Evolutionary conservation across 805 yeast species (phyloP).

Genomic region (Candida nonsorbophila): DNA sequence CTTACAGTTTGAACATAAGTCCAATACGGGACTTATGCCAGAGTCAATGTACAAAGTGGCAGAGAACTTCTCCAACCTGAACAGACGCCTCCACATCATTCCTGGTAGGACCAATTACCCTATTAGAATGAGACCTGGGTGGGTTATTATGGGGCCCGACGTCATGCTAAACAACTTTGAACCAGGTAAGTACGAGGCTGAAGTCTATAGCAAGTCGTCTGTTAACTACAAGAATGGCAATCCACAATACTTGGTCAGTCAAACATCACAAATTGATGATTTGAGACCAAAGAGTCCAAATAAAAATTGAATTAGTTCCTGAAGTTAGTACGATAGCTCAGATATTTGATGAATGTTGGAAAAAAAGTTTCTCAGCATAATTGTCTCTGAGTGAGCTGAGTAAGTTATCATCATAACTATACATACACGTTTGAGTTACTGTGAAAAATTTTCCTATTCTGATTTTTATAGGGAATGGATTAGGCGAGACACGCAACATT

Average conservation of each 20-base stretch:
- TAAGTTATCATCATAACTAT: conserved; percentile 46
- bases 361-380: conserved; percentile 47
- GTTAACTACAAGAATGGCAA: conserved; percentile 29
- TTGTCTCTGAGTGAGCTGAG: conserved; percentile 55
- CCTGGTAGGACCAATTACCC: conserved; percentile 64
- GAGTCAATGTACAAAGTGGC: conserved; percentile 73
- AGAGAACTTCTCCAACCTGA: conserved; percentile 83
- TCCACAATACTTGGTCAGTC: conserved; percentile 53
- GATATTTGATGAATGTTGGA: conserved; percentile 46
- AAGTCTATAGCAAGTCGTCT: conserved; percentile 25
- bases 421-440: neutral
- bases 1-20: conserved; percentile 55
- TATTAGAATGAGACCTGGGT: conserved; percentile 70
- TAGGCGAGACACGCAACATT: no score
- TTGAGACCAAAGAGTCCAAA: conserved; percentile 81
- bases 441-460: no score
- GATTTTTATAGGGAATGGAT: no score
- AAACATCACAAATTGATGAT: conserved; percentile 66
- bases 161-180: conserved; percentile 65
- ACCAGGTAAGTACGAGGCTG: conserved; percentile 24
- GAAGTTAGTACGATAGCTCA: conserved; percentile 12
- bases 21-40: conserved; percentile 40
- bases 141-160: conserved; percentile 90
- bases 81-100: conserved; percentile 77
- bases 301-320: conserved; percentile 1